Percentiles rank a stretch among this genome's conserved stretches.
Evolutionary conservation across 2,329 filamentous ascomycete genomes (phyloP).

Genomic region (Podosphaera leucotricha): DNA sequence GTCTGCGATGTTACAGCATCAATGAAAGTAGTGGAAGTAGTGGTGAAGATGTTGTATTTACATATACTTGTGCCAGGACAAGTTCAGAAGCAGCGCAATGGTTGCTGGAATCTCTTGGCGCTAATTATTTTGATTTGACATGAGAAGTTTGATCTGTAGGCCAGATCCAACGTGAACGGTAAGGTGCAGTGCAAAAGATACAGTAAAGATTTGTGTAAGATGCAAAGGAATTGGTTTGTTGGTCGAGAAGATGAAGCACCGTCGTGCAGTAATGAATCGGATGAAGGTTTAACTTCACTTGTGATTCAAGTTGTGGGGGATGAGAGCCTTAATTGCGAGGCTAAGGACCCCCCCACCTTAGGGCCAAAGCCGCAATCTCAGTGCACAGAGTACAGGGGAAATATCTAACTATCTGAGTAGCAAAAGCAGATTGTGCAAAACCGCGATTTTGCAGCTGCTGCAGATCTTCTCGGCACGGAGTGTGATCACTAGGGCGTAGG

Average conservation of each 20-base stretch:
- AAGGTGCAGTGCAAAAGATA: not conserved
- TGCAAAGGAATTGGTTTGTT: not conserved
- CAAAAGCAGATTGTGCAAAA: not conserved
- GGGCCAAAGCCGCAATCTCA: not conserved
- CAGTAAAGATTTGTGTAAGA: not conserved
- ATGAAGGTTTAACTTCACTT: not conserved
- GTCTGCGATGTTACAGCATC: not conserved
- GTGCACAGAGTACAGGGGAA: too few species aligned
- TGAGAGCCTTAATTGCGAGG: not conserved
- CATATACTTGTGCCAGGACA: not conserved
- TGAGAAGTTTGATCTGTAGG: not conserved
- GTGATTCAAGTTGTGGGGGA: not conserved
- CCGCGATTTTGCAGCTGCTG: not conserved
- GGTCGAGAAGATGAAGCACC: not conserved
- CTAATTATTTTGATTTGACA: not conserved
- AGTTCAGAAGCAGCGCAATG: not conserved
- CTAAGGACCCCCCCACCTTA: not conserved
- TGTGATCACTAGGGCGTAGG: not conserved
- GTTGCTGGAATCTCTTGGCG: not conserved
- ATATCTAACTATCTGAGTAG: not conserved
- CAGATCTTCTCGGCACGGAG: not conserved
- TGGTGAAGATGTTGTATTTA: not conserved
- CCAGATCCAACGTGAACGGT: not conserved
- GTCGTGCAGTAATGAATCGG: not conserved
- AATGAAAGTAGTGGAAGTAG: not conserved